Percentiles rank a stretch among this genome's conserved stretches.
Conservation (phyloP, 768 basidiomycete species). For the Panaeolus cyanescens region DNA sequence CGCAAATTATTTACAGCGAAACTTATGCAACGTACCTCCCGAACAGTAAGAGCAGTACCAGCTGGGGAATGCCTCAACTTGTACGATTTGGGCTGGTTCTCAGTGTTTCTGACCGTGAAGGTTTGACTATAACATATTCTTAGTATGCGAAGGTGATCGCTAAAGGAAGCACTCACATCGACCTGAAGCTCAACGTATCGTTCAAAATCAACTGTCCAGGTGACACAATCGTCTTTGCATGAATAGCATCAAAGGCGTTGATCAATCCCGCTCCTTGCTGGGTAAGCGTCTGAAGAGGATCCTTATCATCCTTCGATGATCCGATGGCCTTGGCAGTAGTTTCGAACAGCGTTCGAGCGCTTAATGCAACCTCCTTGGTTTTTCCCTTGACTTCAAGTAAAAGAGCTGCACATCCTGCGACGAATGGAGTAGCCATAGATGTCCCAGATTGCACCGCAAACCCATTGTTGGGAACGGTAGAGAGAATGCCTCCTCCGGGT, state of each 20-base stretch:
- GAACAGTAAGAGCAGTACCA: constrained; percentile 50
- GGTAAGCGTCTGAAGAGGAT: constrained; percentile 49
- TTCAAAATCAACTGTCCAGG: constrained; percentile 61
- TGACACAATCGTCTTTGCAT: constrained; percentile 48
- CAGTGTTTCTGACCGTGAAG: constrained; percentile 53
- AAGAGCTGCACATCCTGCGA: constrained; percentile 42
- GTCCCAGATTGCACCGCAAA: constrained; percentile 42
- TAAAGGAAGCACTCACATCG: constrained; percentile 30
- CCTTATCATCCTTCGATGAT: constrained; percentile 45
- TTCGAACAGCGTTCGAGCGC: constrained; percentile 43
- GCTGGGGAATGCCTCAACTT: constrained; percentile 54
- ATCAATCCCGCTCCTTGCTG: constrained; percentile 59
- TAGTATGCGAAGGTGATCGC: too few relatives aligned
- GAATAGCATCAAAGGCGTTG: constrained; percentile 57
- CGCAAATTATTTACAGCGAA: neutral
- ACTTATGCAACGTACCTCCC: constrained; percentile 28
- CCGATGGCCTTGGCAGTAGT: constrained; percentile 46
- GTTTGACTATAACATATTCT: constrained; percentile 32
- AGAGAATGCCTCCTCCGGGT: constrained; percentile 52
- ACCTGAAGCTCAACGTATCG: constrained; percentile 57
- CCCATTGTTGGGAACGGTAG: constrained; percentile 36
- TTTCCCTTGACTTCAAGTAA: constrained; percentile 39
- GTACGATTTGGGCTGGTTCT: constrained; percentile 40
- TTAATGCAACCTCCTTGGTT: constrained; percentile 19
- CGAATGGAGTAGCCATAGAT: constrained; percentile 41